Percentiles rank a stretch among this genome's conserved stretches.
phyloP scores from a whole-genome alignment of 176 grass and related monocot genomes.

The Triticum urartu region DNA sequence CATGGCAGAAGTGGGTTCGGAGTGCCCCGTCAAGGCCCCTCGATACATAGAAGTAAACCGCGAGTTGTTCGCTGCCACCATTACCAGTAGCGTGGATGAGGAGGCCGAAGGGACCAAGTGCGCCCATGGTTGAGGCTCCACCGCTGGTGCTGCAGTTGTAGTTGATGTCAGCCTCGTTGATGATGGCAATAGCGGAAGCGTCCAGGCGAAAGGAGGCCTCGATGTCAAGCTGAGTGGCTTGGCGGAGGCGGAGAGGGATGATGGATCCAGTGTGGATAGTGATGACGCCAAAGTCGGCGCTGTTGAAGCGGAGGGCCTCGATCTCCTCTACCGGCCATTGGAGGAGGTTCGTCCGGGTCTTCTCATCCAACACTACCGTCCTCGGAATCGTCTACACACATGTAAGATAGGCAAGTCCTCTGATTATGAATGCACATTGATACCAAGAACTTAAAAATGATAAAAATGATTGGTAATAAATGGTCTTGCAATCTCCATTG shows the following conservation, averaged over 20 bases:
- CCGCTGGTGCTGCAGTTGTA: slow-evolving; percentile 57
- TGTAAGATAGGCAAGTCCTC: not conserved
- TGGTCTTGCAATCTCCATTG: too few species aligned
- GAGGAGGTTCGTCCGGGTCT: slow-evolving; percentile 53
- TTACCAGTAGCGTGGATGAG: slow-evolving; percentile 34
- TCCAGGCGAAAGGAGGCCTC: slow-evolving; percentile 48
- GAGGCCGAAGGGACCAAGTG: slow-evolving; percentile 54
- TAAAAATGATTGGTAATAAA: not conserved
- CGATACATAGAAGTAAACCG: slow-evolving; percentile 58
- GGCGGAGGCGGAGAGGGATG: slow-evolving; percentile 12
- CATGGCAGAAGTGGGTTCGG: slow-evolving; percentile 57
- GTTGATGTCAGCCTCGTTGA: slow-evolving; percentile 2
- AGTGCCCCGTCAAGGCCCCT: slow-evolving; percentile 34
- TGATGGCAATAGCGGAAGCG: not conserved
- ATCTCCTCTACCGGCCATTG: slow-evolving; percentile 67
- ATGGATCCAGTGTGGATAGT: slow-evolving; percentile 36
- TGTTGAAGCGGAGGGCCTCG: slow-evolving; percentile 36
- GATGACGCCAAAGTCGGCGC: slow-evolving; percentile 31
- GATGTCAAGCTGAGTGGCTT: slow-evolving; percentile 54
- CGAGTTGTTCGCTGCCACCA: slow-evolving; percentile 37
- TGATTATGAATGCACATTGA: not conserved
- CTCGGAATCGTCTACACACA: slow-evolving; percentile 49
- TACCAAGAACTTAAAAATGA: not conserved
- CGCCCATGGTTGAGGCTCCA: slow-evolving; percentile 35
- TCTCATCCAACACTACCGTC: slow-evolving; percentile 47